These are phyloP conservation scores for Datisca glomerata DNA, from an alignment of 306 rosid genomes.

Conservation along the genomic window DNA sequence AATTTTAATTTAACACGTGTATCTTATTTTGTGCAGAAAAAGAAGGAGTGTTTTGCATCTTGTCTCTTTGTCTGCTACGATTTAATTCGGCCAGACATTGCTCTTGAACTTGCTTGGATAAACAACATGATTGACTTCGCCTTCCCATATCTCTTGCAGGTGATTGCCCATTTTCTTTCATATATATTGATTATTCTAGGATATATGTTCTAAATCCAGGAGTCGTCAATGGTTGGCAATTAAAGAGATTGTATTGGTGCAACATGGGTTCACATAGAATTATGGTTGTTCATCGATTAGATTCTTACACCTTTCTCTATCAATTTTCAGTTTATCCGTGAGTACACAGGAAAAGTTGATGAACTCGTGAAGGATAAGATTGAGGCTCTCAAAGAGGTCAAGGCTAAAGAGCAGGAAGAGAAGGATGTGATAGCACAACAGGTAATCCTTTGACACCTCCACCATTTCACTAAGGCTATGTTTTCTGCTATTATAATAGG, in stretches of 20 bases:
- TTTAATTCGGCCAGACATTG: constrained; percentile 73
- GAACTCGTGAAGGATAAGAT: constrained; percentile 83
- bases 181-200: no score
- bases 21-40: constrained; percentile 43
- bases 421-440: constrained; percentile 88
- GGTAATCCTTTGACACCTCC: constrained; percentile 25
- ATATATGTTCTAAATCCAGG: no score
- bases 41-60: constrained; percentile 97
- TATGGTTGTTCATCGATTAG: no score
- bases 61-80: constrained; percentile 97
- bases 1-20: neutral
- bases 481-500: no score
- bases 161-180: constrained; percentile 12
- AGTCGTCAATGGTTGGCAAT: no score
- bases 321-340: constrained; percentile 73
- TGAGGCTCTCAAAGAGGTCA: constrained; percentile 62
- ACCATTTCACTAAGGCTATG: constrained; percentile 3
- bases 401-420: constrained; percentile 77
- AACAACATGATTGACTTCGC: constrained; percentile 93
- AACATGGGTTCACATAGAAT: no score
- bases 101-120: constrained; percentile 93
- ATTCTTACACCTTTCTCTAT: neutral
- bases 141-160: constrained; percentile 90
- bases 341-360: constrained; percentile 92
- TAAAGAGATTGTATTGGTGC: no score